Percentiles rank a stretch among this genome's conserved stretches.
phyloP scores from a whole-genome alignment of 805 yeast species.

The Metschnikowia matae region DNA sequence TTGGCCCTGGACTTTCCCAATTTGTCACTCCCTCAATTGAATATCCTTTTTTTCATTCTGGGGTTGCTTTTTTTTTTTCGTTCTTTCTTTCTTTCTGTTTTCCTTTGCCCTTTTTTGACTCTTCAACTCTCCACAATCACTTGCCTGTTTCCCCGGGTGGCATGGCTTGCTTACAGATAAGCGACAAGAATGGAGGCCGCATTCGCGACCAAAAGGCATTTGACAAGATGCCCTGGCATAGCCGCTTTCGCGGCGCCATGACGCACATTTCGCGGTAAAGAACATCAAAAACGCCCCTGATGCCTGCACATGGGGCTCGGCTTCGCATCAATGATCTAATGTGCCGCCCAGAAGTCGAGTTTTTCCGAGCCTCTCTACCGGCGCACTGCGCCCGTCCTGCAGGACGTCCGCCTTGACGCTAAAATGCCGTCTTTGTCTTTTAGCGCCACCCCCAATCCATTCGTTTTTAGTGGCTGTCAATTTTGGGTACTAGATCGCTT shows the following conservation, averaged over 20 bases:
- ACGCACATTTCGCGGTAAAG: not conserved
- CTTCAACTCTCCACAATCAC: no score
- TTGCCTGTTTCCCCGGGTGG: not conserved
- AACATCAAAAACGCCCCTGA: conserved; percentile 3
- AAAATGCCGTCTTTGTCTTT: not conserved
- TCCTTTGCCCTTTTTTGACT: no score
- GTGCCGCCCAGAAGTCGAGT: not conserved
- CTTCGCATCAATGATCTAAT: not conserved
- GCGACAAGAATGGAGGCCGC: not conserved
- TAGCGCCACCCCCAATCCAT: not conserved
- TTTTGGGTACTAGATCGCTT: no score
- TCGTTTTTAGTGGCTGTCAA: no score
- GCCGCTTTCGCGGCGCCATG: not conserved
- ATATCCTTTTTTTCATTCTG: no score
- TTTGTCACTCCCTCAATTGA: no score
- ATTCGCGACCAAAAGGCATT: not conserved
- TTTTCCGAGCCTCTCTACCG: not conserved
- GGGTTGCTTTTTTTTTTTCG: no score
- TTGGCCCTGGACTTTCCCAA: no score
- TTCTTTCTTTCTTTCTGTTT: no score
- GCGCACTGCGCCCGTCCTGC: not conserved
- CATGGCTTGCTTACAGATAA: not conserved
- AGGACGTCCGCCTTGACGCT: not conserved
- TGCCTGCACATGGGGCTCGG: not conserved
- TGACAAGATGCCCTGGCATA: not conserved